Percentiles rank a stretch among this genome's conserved stretches.
These are phyloP conservation scores for Tylopilus sp. DNA, from an alignment of 768 basidiomycete species.

Conservation along the genomic window DNA sequence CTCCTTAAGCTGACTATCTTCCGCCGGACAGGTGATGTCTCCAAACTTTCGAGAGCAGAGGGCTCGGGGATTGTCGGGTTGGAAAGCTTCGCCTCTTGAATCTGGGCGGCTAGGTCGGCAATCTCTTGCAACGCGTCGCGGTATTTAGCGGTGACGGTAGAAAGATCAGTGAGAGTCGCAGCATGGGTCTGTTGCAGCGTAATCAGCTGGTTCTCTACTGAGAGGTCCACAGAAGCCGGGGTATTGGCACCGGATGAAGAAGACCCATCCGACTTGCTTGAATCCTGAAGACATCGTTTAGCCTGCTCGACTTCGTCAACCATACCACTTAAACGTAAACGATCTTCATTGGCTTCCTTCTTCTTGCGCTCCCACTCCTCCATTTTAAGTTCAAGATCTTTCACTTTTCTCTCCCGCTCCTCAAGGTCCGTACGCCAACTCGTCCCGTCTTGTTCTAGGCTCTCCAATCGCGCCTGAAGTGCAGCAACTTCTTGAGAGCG, in stretches of 20 bases:
- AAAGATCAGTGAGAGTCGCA: conserved; percentile 75
- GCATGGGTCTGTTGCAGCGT: conserved; percentile 80
- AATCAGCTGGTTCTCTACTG: conserved; percentile 59
- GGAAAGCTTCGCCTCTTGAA: conserved; percentile 79
- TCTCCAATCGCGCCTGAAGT: conserved; percentile 68
- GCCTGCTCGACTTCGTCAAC: conserved; percentile 72
- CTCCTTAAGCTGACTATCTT: conserved; percentile 49
- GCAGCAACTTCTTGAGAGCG: conserved; percentile 67
- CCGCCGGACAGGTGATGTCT: conserved; percentile 47
- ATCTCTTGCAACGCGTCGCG: conserved; percentile 88
- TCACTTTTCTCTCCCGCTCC: conserved; percentile 71
- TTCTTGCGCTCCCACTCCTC: conserved; percentile 73
- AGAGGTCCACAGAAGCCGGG: conserved; percentile 34
- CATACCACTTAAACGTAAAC: conserved; percentile 61
- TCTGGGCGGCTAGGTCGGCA: conserved; percentile 87
- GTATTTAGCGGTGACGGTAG: conserved; percentile 77
- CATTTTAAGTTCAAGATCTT: conserved; percentile 75
- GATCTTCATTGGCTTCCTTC: conserved; percentile 62
- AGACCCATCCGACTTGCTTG: conserved; percentile 28
- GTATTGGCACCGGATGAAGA: conserved; percentile 30
- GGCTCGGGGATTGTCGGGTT: conserved; percentile 44
- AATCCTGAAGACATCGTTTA: conserved; percentile 58
- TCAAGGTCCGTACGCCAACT: conserved; percentile 85
- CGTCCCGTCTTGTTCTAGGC: conserved; percentile 69
- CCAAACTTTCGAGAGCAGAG: conserved; percentile 38